Base-by-base conservation (phyloP, 139 green algal species). In the Coelastrella sp. region DNA sequence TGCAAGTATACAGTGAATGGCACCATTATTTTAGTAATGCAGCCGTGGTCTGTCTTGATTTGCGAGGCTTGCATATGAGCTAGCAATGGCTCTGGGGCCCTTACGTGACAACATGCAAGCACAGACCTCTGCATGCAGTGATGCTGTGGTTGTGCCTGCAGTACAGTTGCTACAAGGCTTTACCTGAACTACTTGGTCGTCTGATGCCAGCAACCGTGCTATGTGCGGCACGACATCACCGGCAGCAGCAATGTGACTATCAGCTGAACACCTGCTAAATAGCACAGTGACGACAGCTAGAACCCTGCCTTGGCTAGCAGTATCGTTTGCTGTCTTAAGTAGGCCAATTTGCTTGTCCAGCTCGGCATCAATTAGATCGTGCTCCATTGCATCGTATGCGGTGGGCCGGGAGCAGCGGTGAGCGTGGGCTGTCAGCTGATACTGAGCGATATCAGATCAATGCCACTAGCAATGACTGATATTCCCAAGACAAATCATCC, bases 231-330 rank as follows among this genome's bases (percentile, higher is more conserved):
- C 68, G 66, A 49, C 68, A 68, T 27, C 49, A 17, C 35, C 68
- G 7, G 66, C 84, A 25, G 84, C 84, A 66, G 68, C 15, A 15
- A 87, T 49, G 10, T 87, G 61, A 19, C 66, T 72, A 20, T 88
- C 68, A 25, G 57, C 24, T 87, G 68, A 60, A 17, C 84, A 88
- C 10, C 84, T 66, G 49, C 68, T 81, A 35, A 88, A 70, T 20
- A 88, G 68, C 49, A 88, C 84, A 22, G 84, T 88, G 49, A 88
- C 12, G n/a, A 88, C 22, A 8, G 84, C 84, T 22, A 88, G 84
- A 7, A 57, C 49, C 66, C 68, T 80, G 49, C 68, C 68, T 66
- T 88, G 84, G 8, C 14, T 25, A 56, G 20, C 49, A n/a, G 63
- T 4, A n/a, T 80, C 68, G 15, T 57, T n/a, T 22, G 66, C 66